These are phyloP conservation scores for Sarocladium oryzae DNA, from an alignment of 2,329 filamentous ascomycete species.

Conservation along the genomic window DNA sequence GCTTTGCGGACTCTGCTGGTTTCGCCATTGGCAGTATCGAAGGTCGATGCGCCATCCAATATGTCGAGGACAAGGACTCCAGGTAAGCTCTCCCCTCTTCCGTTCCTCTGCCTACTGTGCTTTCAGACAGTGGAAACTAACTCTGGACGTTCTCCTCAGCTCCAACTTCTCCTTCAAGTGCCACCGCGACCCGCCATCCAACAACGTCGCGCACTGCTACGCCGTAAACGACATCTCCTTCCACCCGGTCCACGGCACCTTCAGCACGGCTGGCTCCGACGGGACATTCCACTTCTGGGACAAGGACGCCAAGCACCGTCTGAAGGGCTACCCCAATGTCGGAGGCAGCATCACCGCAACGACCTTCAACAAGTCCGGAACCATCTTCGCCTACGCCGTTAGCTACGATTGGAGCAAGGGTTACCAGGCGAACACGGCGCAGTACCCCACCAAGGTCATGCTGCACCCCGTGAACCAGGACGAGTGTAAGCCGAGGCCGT, in stretches of 20 bases:
- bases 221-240: constrained; percentile 97
- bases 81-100: constrained; percentile 38
- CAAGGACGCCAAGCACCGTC: constrained; percentile 79
- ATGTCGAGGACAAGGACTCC: constrained; percentile 92
- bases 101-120: constrained; percentile 8
- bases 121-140: too few species aligned
- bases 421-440: constrained; percentile 73
- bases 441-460: constrained; percentile 75
- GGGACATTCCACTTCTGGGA: constrained; percentile 98
- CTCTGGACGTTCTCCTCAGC: constrained; percentile 34
- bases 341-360: constrained; percentile 85
- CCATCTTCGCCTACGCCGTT: constrained; percentile 80
- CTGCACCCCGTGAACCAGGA: constrained; percentile 65
- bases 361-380: constrained; percentile 82
- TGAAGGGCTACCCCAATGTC: constrained; percentile 81
- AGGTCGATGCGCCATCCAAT: constrained; percentile 94
- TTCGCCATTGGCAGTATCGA: constrained; percentile 97
- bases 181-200: constrained; percentile 74
- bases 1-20: constrained; percentile 84
- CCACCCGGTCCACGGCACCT: constrained; percentile 95
- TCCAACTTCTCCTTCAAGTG: constrained; percentile 99
- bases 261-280: constrained; percentile 91
- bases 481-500: constrained; percentile 56
- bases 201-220: constrained; percentile 81
- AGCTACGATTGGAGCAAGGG: constrained; percentile 99